Percentiles rank a stretch among this genome's conserved stretches.
Conservation (phyloP, 257 asterid genomes). For the Solanum sitiens region DNA sequence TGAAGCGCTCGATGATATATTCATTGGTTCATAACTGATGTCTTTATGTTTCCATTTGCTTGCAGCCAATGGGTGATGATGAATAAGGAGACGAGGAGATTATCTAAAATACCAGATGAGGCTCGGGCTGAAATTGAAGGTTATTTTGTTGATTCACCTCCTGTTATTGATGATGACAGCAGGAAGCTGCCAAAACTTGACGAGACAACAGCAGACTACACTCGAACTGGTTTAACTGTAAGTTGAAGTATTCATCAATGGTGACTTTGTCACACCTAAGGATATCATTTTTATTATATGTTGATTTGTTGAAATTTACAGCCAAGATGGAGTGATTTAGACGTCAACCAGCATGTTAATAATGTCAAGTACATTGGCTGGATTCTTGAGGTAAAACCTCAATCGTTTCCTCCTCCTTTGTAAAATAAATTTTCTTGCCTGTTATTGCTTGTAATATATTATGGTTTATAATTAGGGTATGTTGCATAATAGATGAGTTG, state of each 20-base stretch:
- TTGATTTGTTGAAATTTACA: conserved; percentile 17
- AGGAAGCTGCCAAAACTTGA: conserved; percentile 85
- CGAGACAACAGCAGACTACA: conserved; percentile 50
- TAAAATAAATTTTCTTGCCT: not conserved
- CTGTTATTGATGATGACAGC: conserved; percentile 69
- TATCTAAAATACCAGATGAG: conserved; percentile 90
- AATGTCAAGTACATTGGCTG: conserved; percentile 93
- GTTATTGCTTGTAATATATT: not conserved
- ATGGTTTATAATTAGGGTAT: not conserved
- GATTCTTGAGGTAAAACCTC: conserved; percentile 81
- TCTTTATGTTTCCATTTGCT: not conserved
- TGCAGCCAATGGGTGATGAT: conserved; percentile 90
- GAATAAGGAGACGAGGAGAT: conserved; percentile 88
- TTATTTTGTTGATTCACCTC: conserved; percentile 78
- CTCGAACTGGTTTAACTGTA: conserved; percentile 79
- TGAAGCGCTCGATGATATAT: not conserved
- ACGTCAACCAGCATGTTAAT: conserved; percentile 93
- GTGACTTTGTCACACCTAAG: not conserved
- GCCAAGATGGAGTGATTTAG: conserved; percentile 93
- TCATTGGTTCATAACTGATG: not conserved
- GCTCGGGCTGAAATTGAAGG: conserved; percentile 75
- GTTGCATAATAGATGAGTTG: not conserved
- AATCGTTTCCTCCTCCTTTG: not conserved
- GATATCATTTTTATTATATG: not conserved
- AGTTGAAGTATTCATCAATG: conserved; percentile 16